Evolutionary conservation across 2,329 filamentous ascomycete species (phyloP).

Genomic region (Paraphaeosphaeria sporulosa): DNA sequence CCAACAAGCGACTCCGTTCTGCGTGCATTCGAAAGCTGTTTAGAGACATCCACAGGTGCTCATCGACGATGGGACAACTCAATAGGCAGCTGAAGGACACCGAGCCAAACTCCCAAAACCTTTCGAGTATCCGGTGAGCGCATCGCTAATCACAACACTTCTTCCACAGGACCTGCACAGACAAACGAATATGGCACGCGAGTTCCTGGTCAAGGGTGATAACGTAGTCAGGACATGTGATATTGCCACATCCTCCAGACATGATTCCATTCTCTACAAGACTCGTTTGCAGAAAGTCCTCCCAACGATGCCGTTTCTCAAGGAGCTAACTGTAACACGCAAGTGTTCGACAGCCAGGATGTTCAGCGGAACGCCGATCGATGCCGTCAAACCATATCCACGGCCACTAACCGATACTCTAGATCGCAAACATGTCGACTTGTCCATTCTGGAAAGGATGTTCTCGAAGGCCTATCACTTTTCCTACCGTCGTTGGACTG

Average conservation of each 20-base stretch:
- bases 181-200: no score
- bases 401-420: neutral
- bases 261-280: neutral
- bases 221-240: neutral
- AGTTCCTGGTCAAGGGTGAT: neutral
- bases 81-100: slow-evolving; percentile 12
- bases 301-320: neutral
- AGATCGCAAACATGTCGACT: slow-evolving; percentile 6
- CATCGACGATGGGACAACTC: neutral
- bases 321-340: slow-evolving; percentile 1
- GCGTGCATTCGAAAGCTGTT: slow-evolving; percentile 10
- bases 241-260: neutral
- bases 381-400: no score
- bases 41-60: neutral
- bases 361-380: no score
- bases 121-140: slow-evolving; percentile 1
- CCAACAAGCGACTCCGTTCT: slow-evolving; percentile 7
- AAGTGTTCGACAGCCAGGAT: neutral
- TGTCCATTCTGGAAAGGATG: neutral
- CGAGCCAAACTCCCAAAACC: neutral
- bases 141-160: neutral
- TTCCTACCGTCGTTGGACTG: neutral
- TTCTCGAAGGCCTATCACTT: neutral
- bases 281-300: slow-evolving; percentile 2
- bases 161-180: neutral